phyloP scores from a whole-genome alignment of 1,284 basidiomycete genomes.

The Apiotrichum gracile region DNA sequence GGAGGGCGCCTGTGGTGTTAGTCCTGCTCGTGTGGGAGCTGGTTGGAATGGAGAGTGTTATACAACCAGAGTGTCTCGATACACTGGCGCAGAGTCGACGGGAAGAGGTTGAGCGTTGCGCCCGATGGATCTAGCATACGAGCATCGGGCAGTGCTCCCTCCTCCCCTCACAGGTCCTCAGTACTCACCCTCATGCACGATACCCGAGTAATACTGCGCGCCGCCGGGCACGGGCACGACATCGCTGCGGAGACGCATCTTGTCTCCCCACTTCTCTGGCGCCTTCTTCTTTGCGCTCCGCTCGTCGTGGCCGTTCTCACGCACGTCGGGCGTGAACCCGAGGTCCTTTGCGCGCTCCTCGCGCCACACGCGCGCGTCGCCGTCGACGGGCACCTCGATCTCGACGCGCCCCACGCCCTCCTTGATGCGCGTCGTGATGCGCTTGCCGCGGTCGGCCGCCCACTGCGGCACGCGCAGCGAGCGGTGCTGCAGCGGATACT shows the following conservation, averaged over 20 bases:
- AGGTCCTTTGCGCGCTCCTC: constrained; percentile 42
- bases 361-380: constrained; percentile 37
- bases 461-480: constrained; percentile 31
- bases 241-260: constrained; percentile 41
- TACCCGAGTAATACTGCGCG: constrained; percentile 32
- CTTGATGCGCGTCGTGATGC: constrained; percentile 41
- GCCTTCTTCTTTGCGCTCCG: constrained; percentile 6
- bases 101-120: too few relatives aligned
- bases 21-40: too few relatives aligned
- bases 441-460: constrained; percentile 38
- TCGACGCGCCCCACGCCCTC: constrained; percentile 40
- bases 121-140: too few relatives aligned
- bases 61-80: too few relatives aligned
- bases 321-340: constrained; percentile 28
- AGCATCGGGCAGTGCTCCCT: too few relatives aligned
- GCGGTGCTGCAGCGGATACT: constrained; percentile 42
- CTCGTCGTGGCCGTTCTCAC: constrained; percentile 21
- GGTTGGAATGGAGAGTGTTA: too few relatives aligned
- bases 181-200: constrained; percentile 39
- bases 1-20: constrained; percentile 37
- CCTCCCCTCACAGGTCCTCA: background rate
- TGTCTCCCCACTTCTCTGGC: constrained; percentile 40
- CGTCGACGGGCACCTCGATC: constrained; percentile 45
- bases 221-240: constrained; percentile 33
- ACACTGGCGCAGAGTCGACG: too few relatives aligned